Conservation (phyloP, 192 early-diverging fungal genomes). For the Entomortierella lignicola region DNA sequence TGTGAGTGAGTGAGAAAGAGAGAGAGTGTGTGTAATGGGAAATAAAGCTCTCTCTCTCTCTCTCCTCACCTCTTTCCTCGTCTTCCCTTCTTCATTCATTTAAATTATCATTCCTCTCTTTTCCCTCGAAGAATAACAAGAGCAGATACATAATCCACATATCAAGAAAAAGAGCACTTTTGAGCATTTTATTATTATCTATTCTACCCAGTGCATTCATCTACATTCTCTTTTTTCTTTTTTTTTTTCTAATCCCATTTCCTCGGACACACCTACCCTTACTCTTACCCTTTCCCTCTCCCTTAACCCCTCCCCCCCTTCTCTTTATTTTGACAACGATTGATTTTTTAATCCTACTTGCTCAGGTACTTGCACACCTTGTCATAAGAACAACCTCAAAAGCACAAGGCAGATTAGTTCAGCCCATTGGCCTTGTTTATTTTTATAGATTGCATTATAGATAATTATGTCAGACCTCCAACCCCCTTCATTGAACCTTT, state of each 20-base stretch:
- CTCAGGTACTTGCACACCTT: neutral
- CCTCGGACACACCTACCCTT: too few species aligned
- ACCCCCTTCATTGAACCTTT: neutral
- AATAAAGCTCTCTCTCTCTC: too few species aligned
- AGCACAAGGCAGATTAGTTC: too few species aligned
- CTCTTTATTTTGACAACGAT: neutral
- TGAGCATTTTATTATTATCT: neutral
- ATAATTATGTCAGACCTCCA: neutral
- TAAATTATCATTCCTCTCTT: too few species aligned
- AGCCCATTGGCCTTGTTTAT: conserved; percentile 30
- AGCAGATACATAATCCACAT: too few species aligned
- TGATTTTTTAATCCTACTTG: neutral
- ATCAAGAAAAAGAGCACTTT: too few species aligned
- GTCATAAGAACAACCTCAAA: neutral
- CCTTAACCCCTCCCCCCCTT: neutral
- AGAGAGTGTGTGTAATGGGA: too few species aligned
- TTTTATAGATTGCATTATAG: neutral
- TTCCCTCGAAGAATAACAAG: too few species aligned
- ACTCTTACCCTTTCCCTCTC: neutral
- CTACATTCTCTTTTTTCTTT: neutral
- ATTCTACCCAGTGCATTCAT: neutral
- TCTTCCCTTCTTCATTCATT: too few species aligned
- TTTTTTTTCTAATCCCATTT: neutral
- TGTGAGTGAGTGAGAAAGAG: too few species aligned
- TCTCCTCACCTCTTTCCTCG: too few species aligned